phyloP scores from a whole-genome alignment of 73 alveolate genomes.

The Paramecium biaurelia region DNA sequence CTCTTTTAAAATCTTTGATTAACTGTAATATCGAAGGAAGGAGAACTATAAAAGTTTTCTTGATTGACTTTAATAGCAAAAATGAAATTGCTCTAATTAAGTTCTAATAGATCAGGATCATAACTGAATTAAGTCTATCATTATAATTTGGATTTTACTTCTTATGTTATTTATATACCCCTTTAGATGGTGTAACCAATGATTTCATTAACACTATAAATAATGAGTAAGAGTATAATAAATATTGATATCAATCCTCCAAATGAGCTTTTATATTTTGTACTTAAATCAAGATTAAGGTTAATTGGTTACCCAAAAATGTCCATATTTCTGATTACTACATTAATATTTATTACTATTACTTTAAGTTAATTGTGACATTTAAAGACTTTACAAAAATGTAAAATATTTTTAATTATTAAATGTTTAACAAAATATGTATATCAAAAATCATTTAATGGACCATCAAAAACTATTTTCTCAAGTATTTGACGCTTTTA shows the following conservation, averaged over 20 bases:
- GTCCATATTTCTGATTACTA: not conserved
- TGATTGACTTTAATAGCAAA: not conserved
- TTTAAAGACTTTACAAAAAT: not conserved
- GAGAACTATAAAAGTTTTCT: not conserved
- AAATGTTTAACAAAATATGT: not conserved
- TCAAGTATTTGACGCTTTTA: not conserved
- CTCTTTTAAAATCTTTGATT: not conserved
- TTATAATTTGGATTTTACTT: not conserved
- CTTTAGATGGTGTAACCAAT: not conserved
- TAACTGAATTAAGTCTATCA: not conserved
- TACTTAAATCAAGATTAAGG: not conserved
- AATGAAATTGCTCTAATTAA: not conserved
- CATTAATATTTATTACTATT: not conserved
- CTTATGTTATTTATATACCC: not conserved
- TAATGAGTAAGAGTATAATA: not conserved
- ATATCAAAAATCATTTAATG: not conserved
- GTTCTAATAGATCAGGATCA: not conserved
- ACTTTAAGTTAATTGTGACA: not conserved
- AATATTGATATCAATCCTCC: not conserved
- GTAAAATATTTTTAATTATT: not conserved
- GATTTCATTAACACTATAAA: not conserved
- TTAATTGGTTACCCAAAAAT: not conserved
- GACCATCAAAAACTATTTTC: not conserved
- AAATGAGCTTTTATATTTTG: not conserved
- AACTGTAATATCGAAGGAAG: not conserved